Evolutionary conservation across 495 filamentous ascomycete species (phyloP).

Genomic region (Zalerion maritima): DNA sequence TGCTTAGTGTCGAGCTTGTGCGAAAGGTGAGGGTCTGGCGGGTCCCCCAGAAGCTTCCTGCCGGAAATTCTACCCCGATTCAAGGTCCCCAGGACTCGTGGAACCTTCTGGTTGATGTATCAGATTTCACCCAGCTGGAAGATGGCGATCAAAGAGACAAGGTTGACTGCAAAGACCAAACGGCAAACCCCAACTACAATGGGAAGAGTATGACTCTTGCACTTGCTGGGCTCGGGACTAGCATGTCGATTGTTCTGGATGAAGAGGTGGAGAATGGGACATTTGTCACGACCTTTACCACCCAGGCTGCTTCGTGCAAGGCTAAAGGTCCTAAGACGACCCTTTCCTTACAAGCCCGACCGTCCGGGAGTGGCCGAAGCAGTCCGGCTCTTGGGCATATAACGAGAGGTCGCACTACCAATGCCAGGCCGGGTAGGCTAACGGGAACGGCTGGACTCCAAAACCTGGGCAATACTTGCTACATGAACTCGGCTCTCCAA

Average conservation of each 20-base stretch:
- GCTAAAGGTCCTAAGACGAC: slow-evolving; percentile 21
- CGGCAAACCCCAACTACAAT: slow-evolving; percentile 63
- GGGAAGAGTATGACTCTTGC: slow-evolving; percentile 47
- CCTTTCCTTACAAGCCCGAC: slow-evolving; percentile 15
- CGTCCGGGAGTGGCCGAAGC: slow-evolving; percentile 38
- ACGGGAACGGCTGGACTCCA: slow-evolving; percentile 65
- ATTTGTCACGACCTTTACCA: slow-evolving; percentile 46
- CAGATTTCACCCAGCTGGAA: slow-evolving; percentile 51
- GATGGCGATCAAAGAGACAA: slow-evolving; percentile 54
- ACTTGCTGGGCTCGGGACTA: slow-evolving; percentile 47
- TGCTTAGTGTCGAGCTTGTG: slow-evolving; percentile 44
- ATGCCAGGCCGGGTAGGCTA: slow-evolving; percentile 41
- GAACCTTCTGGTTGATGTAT: slow-evolving; percentile 57
- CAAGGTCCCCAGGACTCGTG: slow-evolving; percentile 29
- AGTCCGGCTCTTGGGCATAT: slow-evolving; percentile 46
- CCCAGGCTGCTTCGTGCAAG: slow-evolving; percentile 20
- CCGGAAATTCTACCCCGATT: slow-evolving; percentile 11
- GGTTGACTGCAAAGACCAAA: slow-evolving; percentile 55
- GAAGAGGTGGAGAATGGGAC: slow-evolving; percentile 50
- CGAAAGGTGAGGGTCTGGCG: slow-evolving; percentile 73
- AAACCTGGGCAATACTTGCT: slow-evolving; percentile 94
- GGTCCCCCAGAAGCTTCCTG: slow-evolving; percentile 35
- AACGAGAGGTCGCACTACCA: slow-evolving; percentile 52
- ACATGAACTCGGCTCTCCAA: slow-evolving; percentile 96
- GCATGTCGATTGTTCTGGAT: slow-evolving; percentile 62